Base-by-base conservation (phyloP, 108 stramenopile genomes). In the Skeletonema costatum region DNA sequence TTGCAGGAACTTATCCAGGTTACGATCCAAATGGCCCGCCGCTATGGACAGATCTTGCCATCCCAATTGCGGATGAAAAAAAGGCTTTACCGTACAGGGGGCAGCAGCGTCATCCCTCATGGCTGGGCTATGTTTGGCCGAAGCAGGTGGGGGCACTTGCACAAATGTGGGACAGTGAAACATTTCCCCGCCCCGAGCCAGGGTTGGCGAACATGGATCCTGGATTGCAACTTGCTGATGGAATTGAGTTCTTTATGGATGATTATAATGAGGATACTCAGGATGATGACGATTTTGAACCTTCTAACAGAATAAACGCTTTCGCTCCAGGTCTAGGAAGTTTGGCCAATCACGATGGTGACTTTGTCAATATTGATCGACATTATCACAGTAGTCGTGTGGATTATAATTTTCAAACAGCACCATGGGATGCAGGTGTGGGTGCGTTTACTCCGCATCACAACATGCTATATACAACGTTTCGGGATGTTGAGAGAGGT, bases 391-490 rank as follows among this genome's bases (percentile, higher is more conserved):
- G 12, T 19, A 46, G 60, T 33, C 25, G 67, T 1, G 53, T 21
- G 2, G 78, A 78, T 48, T 83, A 79, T 31, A 30, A n/a, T 5
- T 62, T 56, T 3, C 60, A 44, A 64, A 32, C n/a, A 35, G 78
- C 78, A 11, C 78, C 78, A 1, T 80, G 82, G 17, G 87, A 91
- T 75, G 85, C 89, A 6, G 90, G 89, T 11, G 83, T 84, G 10
- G 89, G 89, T 14, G 88, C 91, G 2, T 90, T 90, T 56, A 79
- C 87, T 32, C 87, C 85, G 10, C 90, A 90, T 70, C 84, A 92
- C 74, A 75, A 69, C 62, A 64, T 74, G 68, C 71, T 30, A 42
- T 71, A 68, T 31, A 21, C 4, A 14, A 59, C 87, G 11, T 32
- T 68, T 5, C 46, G 32, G 16, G 53, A 64, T 11, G 72, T 91